Conservation (phyloP, 192 early-diverging fungal species). For the Bifiguratus adelaidae region DNA sequence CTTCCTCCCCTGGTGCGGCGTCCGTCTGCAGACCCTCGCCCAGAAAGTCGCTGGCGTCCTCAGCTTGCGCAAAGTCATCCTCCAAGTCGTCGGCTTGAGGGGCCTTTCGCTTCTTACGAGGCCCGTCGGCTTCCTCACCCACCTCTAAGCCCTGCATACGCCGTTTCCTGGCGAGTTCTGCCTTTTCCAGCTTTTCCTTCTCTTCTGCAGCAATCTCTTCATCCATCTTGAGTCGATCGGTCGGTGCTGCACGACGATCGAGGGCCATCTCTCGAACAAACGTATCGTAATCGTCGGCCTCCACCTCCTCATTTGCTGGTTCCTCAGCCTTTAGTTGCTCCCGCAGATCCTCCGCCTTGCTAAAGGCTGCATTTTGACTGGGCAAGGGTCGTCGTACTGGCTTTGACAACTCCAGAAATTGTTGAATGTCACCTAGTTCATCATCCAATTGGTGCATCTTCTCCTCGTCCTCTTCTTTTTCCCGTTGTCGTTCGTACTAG, state of each 20-base stretch:
- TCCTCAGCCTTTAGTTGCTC: background rate
- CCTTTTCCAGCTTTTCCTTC: slow-evolving; percentile 72
- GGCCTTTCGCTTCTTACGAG: slow-evolving; percentile 8
- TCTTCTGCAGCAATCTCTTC: slow-evolving; percentile 86
- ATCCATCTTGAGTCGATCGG: slow-evolving; percentile 90
- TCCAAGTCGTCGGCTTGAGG: slow-evolving; percentile 61
- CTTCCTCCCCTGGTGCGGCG: background rate
- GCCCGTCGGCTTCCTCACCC: slow-evolving; percentile 48
- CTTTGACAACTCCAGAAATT: slow-evolving; percentile 45
- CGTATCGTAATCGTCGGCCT: slow-evolving; percentile 63
- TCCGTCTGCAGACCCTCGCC: background rate
- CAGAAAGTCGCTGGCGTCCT: slow-evolving; percentile 8
- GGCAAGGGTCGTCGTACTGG: slow-evolving; percentile 25
- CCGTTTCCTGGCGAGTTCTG: slow-evolving; percentile 67
- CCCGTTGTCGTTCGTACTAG: slow-evolving; percentile 74
- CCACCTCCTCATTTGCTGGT: background rate
- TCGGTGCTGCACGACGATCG: slow-evolving; percentile 78
- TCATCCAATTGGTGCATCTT: slow-evolving; percentile 78
- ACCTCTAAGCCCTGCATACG: slow-evolving; percentile 74
- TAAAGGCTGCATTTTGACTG: slow-evolving; percentile 20
- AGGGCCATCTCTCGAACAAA: slow-evolving; percentile 71
- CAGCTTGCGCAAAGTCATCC: slow-evolving; percentile 50
- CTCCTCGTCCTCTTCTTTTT: slow-evolving; percentile 78
- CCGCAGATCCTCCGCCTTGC: slow-evolving; percentile 5
- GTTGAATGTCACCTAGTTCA: slow-evolving; percentile 75